Evolutionary conservation across 2,329 filamentous ascomycete species (phyloP).

Genomic region (Aphanocladium album): DNA sequence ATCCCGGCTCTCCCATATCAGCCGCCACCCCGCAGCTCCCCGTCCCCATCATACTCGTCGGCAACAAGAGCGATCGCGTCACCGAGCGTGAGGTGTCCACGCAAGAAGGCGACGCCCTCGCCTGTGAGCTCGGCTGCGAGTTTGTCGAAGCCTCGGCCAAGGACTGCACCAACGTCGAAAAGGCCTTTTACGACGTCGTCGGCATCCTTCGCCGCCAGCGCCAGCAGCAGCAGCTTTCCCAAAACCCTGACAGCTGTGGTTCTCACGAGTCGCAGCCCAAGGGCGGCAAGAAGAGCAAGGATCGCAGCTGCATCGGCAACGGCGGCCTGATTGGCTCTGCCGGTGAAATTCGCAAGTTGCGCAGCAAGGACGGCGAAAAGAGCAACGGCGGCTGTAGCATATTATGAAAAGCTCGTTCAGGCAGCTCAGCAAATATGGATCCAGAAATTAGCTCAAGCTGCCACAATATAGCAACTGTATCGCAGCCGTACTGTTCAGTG

Average conservation of each 20-base stretch:
- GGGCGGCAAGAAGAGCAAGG: constrained; percentile 32
- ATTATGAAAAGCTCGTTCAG: too few species aligned
- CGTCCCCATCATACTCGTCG: constrained; percentile 95
- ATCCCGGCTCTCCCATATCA: constrained; percentile 68
- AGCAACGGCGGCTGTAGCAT: too few species aligned
- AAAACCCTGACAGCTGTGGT: constrained; percentile 30
- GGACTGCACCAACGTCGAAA: constrained; percentile 97
- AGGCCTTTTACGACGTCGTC: constrained; percentile 97
- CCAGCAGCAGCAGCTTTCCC: constrained; percentile 50
- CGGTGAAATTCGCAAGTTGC: too few species aligned
- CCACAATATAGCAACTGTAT: too few species aligned
- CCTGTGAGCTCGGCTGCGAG: constrained; percentile 88
- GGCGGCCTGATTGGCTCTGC: too few species aligned
- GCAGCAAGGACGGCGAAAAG: too few species aligned
- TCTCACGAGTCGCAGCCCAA: constrained; percentile 27
- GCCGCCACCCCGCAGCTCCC: constrained; percentile 55
- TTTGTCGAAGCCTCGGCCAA: constrained; percentile 97
- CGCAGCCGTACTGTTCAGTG: too few species aligned
- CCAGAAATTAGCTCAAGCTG: too few species aligned
- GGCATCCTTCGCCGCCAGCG: constrained; percentile 81
- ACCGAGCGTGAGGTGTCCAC: constrained; percentile 95
- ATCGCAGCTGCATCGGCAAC: constrained; percentile 35
- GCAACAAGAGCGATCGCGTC: constrained; percentile 96
- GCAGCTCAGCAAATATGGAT: too few species aligned
- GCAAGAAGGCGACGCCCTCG: constrained; percentile 88